Conservation (phyloP, 2,329 filamentous ascomycete species). For the Calonectria crousiana region DNA sequence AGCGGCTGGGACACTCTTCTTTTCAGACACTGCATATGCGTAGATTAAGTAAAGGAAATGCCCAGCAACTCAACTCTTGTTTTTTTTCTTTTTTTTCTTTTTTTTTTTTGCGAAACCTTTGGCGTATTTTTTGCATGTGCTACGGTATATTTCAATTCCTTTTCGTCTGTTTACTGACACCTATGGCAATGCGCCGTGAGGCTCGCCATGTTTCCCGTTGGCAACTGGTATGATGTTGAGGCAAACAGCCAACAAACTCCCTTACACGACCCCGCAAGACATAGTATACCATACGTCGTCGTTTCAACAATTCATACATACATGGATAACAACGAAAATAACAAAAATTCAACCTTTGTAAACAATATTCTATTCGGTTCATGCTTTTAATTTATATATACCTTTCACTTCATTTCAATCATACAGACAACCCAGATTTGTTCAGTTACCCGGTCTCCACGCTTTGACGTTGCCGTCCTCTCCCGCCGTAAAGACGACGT, state of each 20-base stretch:
- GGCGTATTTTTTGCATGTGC: not conserved
- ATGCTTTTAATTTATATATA: not conserved
- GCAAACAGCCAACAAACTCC: not conserved
- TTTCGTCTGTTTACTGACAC: not conserved
- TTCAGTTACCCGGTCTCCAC: slow-evolving; percentile 57
- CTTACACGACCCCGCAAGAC: not conserved
- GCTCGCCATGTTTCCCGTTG: slow-evolving; percentile 1
- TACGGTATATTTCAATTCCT: not conserved
- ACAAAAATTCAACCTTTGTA: not conserved
- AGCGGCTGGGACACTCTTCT: not conserved
- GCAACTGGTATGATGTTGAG: slow-evolving; percentile 8
- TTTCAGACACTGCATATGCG: not conserved
- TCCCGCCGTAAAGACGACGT: slow-evolving; percentile 69
- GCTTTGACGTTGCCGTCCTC: slow-evolving; percentile 70
- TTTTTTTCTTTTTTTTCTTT: not conserved
- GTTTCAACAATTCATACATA: not conserved
- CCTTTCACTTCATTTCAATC: not conserved
- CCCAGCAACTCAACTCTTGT: not conserved
- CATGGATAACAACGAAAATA: too few relatives aligned
- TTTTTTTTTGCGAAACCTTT: not conserved
- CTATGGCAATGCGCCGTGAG: not conserved
- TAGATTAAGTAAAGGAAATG: not conserved
- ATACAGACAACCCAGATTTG: slow-evolving; percentile 27
- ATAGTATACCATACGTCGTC: not conserved
- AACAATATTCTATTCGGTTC: not conserved